phyloP scores from a whole-genome alignment of 2,329 filamentous ascomycete species.

The Diplodia sapinea region DNA sequence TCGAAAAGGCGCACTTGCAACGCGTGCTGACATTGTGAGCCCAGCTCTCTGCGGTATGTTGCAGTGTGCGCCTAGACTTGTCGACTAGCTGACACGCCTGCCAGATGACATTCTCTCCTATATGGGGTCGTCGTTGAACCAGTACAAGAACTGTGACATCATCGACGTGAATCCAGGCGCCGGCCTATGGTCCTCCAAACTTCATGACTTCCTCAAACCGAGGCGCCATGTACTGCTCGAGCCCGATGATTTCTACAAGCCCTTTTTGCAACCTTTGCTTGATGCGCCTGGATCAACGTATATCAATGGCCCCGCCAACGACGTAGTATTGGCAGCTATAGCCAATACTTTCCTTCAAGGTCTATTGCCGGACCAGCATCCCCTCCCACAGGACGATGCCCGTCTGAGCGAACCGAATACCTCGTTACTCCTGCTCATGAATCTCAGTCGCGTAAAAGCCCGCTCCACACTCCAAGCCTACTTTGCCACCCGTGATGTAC shows the following conservation, averaged over 20 bases:
- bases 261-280: constrained; percentile 61
- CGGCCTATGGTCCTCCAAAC: constrained; percentile 77
- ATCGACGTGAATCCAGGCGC: constrained; percentile 84
- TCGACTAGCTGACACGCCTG: constrained; percentile 35
- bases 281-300: constrained; percentile 50
- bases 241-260: constrained; percentile 65
- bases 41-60: constrained; percentile 52
- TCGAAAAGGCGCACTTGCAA: background rate
- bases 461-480: constrained; percentile 34
- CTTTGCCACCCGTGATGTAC: constrained; percentile 63
- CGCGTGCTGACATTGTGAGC: constrained; percentile 47
- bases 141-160: constrained; percentile 79
- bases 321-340: constrained; percentile 49
- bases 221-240: constrained; percentile 86
- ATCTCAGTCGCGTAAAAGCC: background rate
- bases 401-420: constrained; percentile 65
- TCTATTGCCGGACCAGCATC: constrained; percentile 62
- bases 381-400: constrained; percentile 47
- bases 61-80: background rate
- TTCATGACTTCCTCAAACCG: constrained; percentile 77
- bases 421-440: constrained; percentile 64
- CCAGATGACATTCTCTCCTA: constrained; percentile 73
- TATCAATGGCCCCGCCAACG: constrained; percentile 35
- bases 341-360: constrained; percentile 58
- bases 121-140: constrained; percentile 69